These are phyloP conservation scores for Xylaria curta DNA, from an alignment of 495 filamentous ascomycete genomes.

Conservation along the genomic window DNA sequence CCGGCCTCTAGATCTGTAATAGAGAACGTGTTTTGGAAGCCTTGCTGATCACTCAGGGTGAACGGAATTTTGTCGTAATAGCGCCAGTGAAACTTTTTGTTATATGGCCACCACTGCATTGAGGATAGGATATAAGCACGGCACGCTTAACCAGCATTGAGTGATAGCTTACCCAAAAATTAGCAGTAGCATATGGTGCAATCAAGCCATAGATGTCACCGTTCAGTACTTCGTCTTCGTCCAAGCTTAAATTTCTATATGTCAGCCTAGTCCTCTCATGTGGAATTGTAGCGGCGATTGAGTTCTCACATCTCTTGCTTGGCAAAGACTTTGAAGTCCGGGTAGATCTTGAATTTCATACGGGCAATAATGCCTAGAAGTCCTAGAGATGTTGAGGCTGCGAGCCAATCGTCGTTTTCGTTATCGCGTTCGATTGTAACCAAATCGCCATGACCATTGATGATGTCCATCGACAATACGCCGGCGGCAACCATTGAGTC, in stretches of 20 bases:
- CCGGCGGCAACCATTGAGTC: slow-evolving; percentile 59
- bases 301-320: slow-evolving; percentile 51
- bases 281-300: no score
- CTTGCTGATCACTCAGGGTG: slow-evolving; percentile 48
- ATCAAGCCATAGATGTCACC: slow-evolving; percentile 57
- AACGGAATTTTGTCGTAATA: slow-evolving; percentile 55
- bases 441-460: slow-evolving; percentile 52
- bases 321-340: slow-evolving; percentile 56
- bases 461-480: slow-evolving; percentile 54
- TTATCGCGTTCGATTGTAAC: slow-evolving; percentile 49
- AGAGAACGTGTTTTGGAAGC: slow-evolving; percentile 60
- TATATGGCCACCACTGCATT: slow-evolving; percentile 58
- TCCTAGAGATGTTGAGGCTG: slow-evolving; percentile 55
- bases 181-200: slow-evolving; percentile 56
- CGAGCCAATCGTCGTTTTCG: slow-evolving; percentile 53
- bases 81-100: slow-evolving; percentile 56
- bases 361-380: slow-evolving; percentile 53
- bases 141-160: background rate
- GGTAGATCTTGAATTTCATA: slow-evolving; percentile 54
- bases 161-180: slow-evolving; percentile 49
- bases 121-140: background rate
- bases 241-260: slow-evolving; percentile 35
- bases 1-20: slow-evolving; percentile 50
- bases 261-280: slow-evolving; percentile 19
- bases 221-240: slow-evolving; percentile 53